A percentile compares a stretch with the other conserved stretches of the same genome.
Conservation (phyloP, 805 yeast genomes). For the Ascoidea tarda region DNA sequence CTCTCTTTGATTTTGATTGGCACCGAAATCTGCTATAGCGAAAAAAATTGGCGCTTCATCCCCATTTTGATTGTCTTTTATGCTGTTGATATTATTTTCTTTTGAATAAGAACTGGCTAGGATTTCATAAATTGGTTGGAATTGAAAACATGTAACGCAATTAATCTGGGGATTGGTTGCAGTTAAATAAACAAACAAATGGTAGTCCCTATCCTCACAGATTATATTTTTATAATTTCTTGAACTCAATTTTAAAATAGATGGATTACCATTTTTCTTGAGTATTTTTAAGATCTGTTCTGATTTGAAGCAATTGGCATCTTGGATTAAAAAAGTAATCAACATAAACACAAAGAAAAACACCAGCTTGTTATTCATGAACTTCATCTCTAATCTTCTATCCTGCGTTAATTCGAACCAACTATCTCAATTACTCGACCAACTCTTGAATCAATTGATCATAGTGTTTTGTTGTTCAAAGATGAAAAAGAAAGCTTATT, state of each 20-base stretch:
- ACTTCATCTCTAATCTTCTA: too few relatives aligned
- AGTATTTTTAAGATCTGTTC: too few relatives aligned
- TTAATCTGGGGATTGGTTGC: constrained; percentile 63
- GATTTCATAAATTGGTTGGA: constrained; percentile 47
- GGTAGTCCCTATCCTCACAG: constrained; percentile 52
- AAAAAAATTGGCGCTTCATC: constrained; percentile 46
- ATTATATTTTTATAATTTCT: constrained; percentile 41
- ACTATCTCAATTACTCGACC: too few relatives aligned
- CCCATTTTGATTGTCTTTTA: too few relatives aligned
- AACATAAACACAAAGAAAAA: too few relatives aligned
- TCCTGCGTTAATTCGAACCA: too few relatives aligned
- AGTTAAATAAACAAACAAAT: constrained; percentile 56
- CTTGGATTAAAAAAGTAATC: too few relatives aligned
- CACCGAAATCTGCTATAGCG: constrained; percentile 59
- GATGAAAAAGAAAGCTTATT: too few relatives aligned
- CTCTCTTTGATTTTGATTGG: constrained; percentile 34
- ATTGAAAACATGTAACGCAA: constrained; percentile 59
- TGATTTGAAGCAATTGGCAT: too few relatives aligned
- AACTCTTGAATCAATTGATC: too few relatives aligned
- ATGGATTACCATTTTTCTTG: neutral
- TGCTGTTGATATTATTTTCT: constrained; percentile 30
- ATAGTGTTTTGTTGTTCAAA: too few relatives aligned
- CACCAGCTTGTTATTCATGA: too few relatives aligned
- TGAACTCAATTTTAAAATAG: constrained; percentile 38
- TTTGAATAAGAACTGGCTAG: constrained; percentile 52